Percentiles rank a stretch among this genome's conserved stretches.
Evolutionary conservation across 768 basidiomycete species (phyloP).

Genomic region (Krasilnikovozyma curviuscula): DNA sequence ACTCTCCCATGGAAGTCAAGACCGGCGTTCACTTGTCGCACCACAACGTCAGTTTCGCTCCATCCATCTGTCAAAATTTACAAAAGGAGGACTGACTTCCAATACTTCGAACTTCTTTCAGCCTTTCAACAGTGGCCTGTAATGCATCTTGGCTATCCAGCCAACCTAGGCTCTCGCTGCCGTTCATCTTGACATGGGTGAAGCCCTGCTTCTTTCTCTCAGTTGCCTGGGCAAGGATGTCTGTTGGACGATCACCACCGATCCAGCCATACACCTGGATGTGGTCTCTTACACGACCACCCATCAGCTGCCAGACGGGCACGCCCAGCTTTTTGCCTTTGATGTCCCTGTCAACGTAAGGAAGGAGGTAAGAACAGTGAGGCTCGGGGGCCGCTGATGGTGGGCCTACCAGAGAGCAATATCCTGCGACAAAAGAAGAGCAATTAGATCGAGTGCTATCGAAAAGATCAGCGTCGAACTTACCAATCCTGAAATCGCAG

Average conservation of each 20-base stretch:
- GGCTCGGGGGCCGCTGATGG: too few relatives aligned
- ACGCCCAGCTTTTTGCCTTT: slow-evolving; percentile 59
- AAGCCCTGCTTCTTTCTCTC: slow-evolving; percentile 44
- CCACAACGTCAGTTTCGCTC: too few relatives aligned
- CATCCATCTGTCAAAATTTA: background rate
- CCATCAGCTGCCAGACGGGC: slow-evolving; percentile 41
- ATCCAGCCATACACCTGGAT: slow-evolving; percentile 32
- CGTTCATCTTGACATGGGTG: slow-evolving; percentile 56
- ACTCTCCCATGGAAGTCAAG: slow-evolving; percentile 52
- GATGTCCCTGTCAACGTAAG: too few relatives aligned
- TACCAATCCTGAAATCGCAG: slow-evolving; percentile 38
- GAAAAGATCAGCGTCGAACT: too few relatives aligned
- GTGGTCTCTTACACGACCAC: slow-evolving; percentile 6
- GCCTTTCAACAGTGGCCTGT: slow-evolving; percentile 35
- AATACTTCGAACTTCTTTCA: slow-evolving; percentile 35
- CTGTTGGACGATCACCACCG: slow-evolving; percentile 32
- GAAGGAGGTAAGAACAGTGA: too few relatives aligned
- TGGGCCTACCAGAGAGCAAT: too few relatives aligned
- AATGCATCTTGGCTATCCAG: slow-evolving; percentile 42
- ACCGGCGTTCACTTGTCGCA: slow-evolving; percentile 13
- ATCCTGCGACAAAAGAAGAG: too few relatives aligned
- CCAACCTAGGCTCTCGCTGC: slow-evolving; percentile 33
- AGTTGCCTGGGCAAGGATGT: slow-evolving; percentile 37
- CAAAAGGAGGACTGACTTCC: slow-evolving; percentile 37
- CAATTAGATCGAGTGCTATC: too few relatives aligned